Percentiles rank a stretch among this genome's conserved stretches.
These are phyloP conservation scores for Cystobasidium tubakii DNA, from an alignment of 768 basidiomycete species.

Conservation along the genomic window DNA sequence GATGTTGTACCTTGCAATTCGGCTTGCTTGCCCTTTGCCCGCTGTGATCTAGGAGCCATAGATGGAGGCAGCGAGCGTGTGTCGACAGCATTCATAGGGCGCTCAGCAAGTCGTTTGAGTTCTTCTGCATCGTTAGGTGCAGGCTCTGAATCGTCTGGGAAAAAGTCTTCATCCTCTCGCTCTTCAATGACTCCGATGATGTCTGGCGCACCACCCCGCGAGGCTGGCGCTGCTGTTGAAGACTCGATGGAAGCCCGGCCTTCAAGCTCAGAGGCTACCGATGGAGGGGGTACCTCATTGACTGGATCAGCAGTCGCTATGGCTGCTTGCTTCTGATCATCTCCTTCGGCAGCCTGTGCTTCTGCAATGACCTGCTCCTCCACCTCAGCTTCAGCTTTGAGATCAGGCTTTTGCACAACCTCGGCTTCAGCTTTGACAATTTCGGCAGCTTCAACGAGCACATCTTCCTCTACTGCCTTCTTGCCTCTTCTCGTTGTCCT, in stretches of 20 bases:
- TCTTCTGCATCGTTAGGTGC: slow-evolving; percentile 15
- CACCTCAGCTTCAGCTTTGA: not conserved
- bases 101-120: not conserved
- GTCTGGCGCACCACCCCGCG: slow-evolving; percentile 14
- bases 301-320: not conserved
- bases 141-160: slow-evolving; percentile 17
- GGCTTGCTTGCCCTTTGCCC: slow-evolving; percentile 6
- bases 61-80: not conserved
- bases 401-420: not conserved
- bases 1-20: not conserved
- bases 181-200: slow-evolving; percentile 30
- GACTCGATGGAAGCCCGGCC: not conserved
- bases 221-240: not conserved
- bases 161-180: slow-evolving; percentile 28
- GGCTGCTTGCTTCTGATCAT: not conserved
- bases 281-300: not conserved
- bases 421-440: not conserved
- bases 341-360: not conserved
- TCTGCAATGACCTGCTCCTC: not conserved
- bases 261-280: not conserved
- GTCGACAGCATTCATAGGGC: slow-evolving; percentile 6
- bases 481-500: slow-evolving; percentile 1
- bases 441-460: not conserved
- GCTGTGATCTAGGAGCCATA: not conserved
- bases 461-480: not conserved